Conservation (phyloP, 2,329 filamentous ascomycete genomes). For the Clonostachys solani region DNA sequence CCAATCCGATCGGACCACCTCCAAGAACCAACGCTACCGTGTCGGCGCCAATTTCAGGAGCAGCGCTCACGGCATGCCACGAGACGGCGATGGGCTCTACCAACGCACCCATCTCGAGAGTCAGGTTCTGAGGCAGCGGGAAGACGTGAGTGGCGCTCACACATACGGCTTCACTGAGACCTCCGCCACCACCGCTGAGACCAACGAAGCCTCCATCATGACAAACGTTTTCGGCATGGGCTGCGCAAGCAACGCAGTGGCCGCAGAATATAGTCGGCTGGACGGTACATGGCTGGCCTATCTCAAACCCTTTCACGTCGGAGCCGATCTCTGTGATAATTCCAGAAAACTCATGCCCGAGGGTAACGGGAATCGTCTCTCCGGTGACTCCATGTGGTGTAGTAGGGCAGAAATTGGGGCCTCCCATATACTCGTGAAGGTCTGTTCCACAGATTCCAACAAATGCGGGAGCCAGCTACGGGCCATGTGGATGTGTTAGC, state of each 20-base stretch:
- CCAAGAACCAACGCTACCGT: slow-evolving; percentile 52
- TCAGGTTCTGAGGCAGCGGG: slow-evolving; percentile 42
- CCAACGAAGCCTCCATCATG: slow-evolving; percentile 38
- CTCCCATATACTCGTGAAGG: slow-evolving; percentile 22
- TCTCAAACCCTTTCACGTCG: slow-evolving; percentile 33
- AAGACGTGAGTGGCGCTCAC: slow-evolving; percentile 39
- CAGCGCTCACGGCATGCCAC: slow-evolving; percentile 50
- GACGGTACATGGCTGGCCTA: slow-evolving; percentile 51
- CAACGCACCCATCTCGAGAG: slow-evolving; percentile 50
- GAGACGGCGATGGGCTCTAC: slow-evolving; percentile 61
- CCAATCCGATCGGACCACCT: slow-evolving; percentile 59
- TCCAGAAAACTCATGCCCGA: slow-evolving; percentile 62
- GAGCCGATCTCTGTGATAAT: slow-evolving; percentile 51
- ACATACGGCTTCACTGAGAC: slow-evolving; percentile 46
- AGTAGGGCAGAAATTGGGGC: slow-evolving; percentile 19
- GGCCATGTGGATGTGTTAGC: not conserved
- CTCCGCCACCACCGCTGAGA: slow-evolving; percentile 40
- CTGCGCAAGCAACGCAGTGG: slow-evolving; percentile 46
- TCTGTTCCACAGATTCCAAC: slow-evolving; percentile 26
- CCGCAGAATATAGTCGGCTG: slow-evolving; percentile 54
- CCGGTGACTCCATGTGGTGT: slow-evolving; percentile 51
- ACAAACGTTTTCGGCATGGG: slow-evolving; percentile 22
- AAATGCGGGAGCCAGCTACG: not conserved
- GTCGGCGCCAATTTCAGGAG: slow-evolving; percentile 21
- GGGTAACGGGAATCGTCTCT: slow-evolving; percentile 48